Base-by-base conservation (phyloP, 495 filamentous ascomycete species). In the Gamarada debralockiae region DNA sequence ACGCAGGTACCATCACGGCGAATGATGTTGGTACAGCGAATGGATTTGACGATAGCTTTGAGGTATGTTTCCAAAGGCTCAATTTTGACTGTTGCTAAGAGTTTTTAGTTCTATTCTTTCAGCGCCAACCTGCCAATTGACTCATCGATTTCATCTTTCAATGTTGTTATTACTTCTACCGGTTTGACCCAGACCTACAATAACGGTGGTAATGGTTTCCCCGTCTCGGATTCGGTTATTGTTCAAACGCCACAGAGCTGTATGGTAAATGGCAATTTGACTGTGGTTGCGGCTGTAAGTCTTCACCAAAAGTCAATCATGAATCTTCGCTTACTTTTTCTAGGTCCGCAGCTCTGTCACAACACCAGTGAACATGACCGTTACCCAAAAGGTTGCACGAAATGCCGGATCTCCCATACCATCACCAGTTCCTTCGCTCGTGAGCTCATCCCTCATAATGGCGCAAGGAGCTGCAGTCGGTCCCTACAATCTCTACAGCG, bases 21-120 rank as follows among this genome's bases (percentile, higher is more conserved):
- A 69, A 63, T 15, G 49, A 71, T 25, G 50, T 33, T 21, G 81
- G 81, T 13, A 71, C 71, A 10, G 68, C 70, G 10, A 65, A 63
- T 31, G 81, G 81, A 7, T 81, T 83, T 44, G 81, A 84, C 56
- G 79, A 83, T 44, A 77, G 66, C 33, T 84, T 83, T 61, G 63
- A 68, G 10, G 75, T 79, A 68, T 55, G 74, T 60, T 54, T 36
- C 25, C 18, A 18, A 25, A 22, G 15, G 17, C 3, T 24, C 22
- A 3, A 5, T 21, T 44, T 20, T 21, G 13, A 22, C 17, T 8
- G 15, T 20, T 53, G 8, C 2, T n/a, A n/a, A n/a, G n/a, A n/a
- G 8, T 44, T 50, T 1, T 9, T 31, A 69, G 67, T 73, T 71
- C 56, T 73, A 66, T 45, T 56, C 53, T 4, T 71, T 73, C 46